Percentiles rank a stretch among this genome's conserved stretches.
Conservation (phyloP, 768 basidiomycete species). For the Chalciporus pseudorubinellus region DNA sequence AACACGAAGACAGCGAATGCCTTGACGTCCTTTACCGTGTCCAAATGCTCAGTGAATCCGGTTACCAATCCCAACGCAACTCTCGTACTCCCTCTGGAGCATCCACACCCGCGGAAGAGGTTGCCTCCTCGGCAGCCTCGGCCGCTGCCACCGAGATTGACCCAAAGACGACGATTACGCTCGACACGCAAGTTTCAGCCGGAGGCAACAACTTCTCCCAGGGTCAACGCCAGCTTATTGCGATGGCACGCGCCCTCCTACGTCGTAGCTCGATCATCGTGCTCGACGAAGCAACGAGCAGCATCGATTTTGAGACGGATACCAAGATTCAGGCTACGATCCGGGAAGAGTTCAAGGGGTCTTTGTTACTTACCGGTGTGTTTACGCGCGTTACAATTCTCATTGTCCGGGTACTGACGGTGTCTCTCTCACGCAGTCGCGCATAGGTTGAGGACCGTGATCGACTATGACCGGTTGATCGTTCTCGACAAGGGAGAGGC, state of each 20-base stretch:
- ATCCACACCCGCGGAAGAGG: slow-evolving; percentile 42
- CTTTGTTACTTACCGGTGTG: slow-evolving; percentile 69
- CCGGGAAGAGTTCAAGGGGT: slow-evolving; percentile 76
- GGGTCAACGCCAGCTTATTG: slow-evolving; percentile 85
- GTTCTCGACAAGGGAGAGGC: slow-evolving; percentile 58
- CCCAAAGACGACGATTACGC: slow-evolving; percentile 51
- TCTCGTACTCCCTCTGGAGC: slow-evolving; percentile 49
- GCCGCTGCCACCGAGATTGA: slow-evolving; percentile 53
- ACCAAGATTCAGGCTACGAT: slow-evolving; percentile 89
- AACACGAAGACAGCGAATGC: slow-evolving; percentile 78
- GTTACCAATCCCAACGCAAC: slow-evolving; percentile 45
- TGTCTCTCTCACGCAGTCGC: too few relatives aligned
- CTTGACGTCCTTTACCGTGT: slow-evolving; percentile 80
- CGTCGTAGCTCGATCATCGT: slow-evolving; percentile 72
- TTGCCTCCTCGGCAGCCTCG: slow-evolving; percentile 40
- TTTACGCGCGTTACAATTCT: too few relatives aligned
- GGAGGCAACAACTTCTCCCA: slow-evolving; percentile 92
- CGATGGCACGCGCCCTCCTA: slow-evolving; percentile 80
- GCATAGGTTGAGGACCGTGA: slow-evolving; percentile 72
- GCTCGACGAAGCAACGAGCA: slow-evolving; percentile 82
- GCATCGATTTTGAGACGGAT: slow-evolving; percentile 86
- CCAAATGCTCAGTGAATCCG: slow-evolving; percentile 61
- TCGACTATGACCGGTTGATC: slow-evolving; percentile 77
- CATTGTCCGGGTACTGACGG: too few relatives aligned
- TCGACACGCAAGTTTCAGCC: slow-evolving; percentile 78